Evolutionary conservation across 257 asterid genomes (phyloP).

Genomic region (Mitragyna speciosa): DNA sequence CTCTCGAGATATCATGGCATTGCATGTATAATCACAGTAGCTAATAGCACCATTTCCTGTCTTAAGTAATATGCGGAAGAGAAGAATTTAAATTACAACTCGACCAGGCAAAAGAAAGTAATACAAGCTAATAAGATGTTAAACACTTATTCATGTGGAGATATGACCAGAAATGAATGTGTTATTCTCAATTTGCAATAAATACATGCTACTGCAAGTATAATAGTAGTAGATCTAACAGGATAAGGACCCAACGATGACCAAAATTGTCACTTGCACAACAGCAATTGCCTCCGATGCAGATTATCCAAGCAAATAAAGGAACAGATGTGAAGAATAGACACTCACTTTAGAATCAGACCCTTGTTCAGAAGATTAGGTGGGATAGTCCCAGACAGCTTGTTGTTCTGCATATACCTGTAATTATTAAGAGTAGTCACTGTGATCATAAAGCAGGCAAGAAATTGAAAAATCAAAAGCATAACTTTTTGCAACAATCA

Average conservation of each 20-base stretch:
- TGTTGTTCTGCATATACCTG: slow-evolving; percentile 86
- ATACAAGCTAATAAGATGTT: too few species aligned
- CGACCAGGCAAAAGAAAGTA: neutral
- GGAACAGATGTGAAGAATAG: slow-evolving; percentile 6
- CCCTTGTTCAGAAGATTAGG: slow-evolving; percentile 62
- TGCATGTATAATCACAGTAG: neutral
- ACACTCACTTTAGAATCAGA: slow-evolving; percentile 70
- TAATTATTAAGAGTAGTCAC: slow-evolving; percentile 24
- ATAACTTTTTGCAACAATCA: neutral
- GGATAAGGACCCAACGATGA: neutral
- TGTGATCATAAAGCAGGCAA: slow-evolving; percentile 10
- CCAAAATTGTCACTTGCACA: neutral
- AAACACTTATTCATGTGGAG: neutral
- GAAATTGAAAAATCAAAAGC: slow-evolving; percentile 7
- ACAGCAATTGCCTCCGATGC: neutral
- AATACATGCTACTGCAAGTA: too few species aligned
- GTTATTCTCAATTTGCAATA: neutral
- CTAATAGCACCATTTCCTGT: neutral
- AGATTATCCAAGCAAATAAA: neutral
- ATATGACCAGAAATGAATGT: neutral
- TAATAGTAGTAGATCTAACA: neutral
- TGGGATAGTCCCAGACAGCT: slow-evolving; percentile 68
- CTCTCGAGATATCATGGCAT: neutral
- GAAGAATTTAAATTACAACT: too few species aligned
- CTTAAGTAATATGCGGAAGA: neutral